Evolutionary conservation across 805 yeast genomes (phyloP).

Genomic region (Hanseniaspora lachancei): DNA sequence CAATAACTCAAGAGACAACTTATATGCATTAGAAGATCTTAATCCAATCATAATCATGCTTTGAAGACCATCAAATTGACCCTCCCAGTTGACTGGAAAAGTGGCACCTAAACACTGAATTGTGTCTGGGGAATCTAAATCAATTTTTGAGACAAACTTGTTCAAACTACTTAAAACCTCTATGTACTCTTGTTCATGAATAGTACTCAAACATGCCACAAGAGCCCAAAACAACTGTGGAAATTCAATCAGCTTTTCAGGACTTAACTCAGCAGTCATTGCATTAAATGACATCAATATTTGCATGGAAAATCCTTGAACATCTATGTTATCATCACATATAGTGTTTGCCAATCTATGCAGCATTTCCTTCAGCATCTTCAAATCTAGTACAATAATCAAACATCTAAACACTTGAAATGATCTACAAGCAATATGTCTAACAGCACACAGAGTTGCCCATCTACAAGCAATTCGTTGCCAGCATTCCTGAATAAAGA

Average conservation of each 20-base stretch:
- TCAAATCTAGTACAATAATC: slow-evolving; percentile 66
- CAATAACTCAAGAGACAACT: slow-evolving; percentile 57
- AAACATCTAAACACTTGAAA: slow-evolving; percentile 84
- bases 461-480: slow-evolving; percentile 67
- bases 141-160: slow-evolving; percentile 76
- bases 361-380: slow-evolving; percentile 85
- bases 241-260: slow-evolving; percentile 65
- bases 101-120: slow-evolving; percentile 70
- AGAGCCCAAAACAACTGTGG: slow-evolving; percentile 95
- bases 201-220: slow-evolving; percentile 78
- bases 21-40: slow-evolving; percentile 68
- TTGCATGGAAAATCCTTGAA: slow-evolving; percentile 95
- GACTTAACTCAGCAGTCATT: slow-evolving; percentile 69
- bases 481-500: slow-evolving; percentile 67
- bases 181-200: slow-evolving; percentile 85
- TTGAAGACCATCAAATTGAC: slow-evolving; percentile 80
- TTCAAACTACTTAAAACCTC: slow-evolving; percentile 74
- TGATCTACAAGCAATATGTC: slow-evolving; percentile 93
- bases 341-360: slow-evolving; percentile 87
- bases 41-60: slow-evolving; percentile 68
- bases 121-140: slow-evolving; percentile 70
- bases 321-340: slow-evolving; percentile 76
- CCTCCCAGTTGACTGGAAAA: slow-evolving; percentile 94
- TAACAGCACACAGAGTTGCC: slow-evolving; percentile 96
- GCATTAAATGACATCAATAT: slow-evolving; percentile 92